A percentile compares a stretch with the other conserved stretches of the same genome.
phyloP scores from a whole-genome alignment of 2,329 filamentous ascomycete genomes.

The Diaporthe eres region DNA sequence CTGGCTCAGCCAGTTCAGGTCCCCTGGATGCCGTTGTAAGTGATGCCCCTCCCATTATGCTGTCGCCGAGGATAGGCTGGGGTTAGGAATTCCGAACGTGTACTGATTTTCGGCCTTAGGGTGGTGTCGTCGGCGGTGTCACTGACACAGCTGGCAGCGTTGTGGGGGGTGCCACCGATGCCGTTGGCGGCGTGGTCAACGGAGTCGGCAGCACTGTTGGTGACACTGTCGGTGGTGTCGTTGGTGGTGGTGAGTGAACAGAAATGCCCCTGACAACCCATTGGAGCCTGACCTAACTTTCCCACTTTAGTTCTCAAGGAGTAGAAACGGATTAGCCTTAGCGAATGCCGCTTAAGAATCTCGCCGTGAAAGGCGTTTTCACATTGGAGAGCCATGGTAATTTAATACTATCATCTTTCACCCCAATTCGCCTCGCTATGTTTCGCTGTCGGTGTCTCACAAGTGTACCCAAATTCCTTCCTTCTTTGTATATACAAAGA shows the following conservation, averaged over 20 bases:
- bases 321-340: not conserved
- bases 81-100: not conserved
- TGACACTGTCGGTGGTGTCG: constrained; percentile 16
- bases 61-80: not conserved
- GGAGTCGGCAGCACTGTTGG: constrained; percentile 11
- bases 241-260: constrained; percentile 26
- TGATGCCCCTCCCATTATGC: not conserved
- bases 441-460: constrained; percentile 23
- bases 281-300: not conserved
- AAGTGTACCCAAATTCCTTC: constrained; percentile 27
- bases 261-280: not conserved
- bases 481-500: constrained; percentile 37
- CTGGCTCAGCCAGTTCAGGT: not conserved
- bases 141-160: not conserved
- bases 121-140: constrained; percentile 26
- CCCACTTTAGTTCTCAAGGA: constrained; percentile 9
- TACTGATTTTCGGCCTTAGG: constrained; percentile 5
- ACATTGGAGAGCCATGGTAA: not conserved
- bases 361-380: not conserved
- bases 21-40: constrained; percentile 10
- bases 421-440: constrained; percentile 37
- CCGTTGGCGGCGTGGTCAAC: not conserved
- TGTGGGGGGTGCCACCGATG: not conserved
- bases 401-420: constrained; percentile 11
- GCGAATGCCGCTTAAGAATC: too few relatives aligned